Evolutionary conservation across 768 basidiomycete genomes (phyloP), one percentile per base, ranked within the genome.

Genomic region (Peribolospora kevripleyi): DNA sequence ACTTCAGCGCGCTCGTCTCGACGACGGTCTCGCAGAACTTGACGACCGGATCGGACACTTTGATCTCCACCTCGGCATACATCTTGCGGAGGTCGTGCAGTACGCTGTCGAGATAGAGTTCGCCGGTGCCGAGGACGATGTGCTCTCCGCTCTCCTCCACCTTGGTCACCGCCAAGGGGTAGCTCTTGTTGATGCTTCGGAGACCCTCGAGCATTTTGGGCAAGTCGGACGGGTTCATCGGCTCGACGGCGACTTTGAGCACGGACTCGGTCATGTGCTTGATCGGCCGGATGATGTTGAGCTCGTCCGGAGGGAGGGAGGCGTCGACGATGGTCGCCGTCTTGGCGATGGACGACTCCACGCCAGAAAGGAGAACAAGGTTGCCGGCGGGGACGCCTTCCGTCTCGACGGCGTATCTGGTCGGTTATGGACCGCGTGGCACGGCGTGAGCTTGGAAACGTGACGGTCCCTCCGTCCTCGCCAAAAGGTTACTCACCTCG

Each of bases 91-190:
- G 70, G 68, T 98, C 93, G 64, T 98, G 91, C 80, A 98, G 80
- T 48, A 91, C 83, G 59, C 82, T 91, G 66, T 98, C 93, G 62
- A 98, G 72, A 69, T 91, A 97, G 52, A 98, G 71, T 65, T 98
- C 93, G 51, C 93, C 93, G 2, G 93, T 95, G 53, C 93, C 93
- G 59, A 97, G 79, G 58, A 98, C 70, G 56, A 98, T 84, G 66
- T 98, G 93, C 66, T 98, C 93, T 14, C 93, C 93, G 53, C 83
- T 86, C 68, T 98, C 93, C 68, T 98, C 93, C 37, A 97, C 93
- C 66, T 95, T 93, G 2, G 93, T 97, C 49, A 80, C 75, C 7
- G 84, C 78, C 9, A 98, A 75, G 4, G 93, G 91, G 67, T 97
- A 98, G 40, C 85, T 87, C 68, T 95, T 98, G 72, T 97, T 97